Percentiles rank a stretch among this genome's conserved stretches.
phyloP scores from a whole-genome alignment of 805 yeast genomes.

The Candida nitratophila region DNA sequence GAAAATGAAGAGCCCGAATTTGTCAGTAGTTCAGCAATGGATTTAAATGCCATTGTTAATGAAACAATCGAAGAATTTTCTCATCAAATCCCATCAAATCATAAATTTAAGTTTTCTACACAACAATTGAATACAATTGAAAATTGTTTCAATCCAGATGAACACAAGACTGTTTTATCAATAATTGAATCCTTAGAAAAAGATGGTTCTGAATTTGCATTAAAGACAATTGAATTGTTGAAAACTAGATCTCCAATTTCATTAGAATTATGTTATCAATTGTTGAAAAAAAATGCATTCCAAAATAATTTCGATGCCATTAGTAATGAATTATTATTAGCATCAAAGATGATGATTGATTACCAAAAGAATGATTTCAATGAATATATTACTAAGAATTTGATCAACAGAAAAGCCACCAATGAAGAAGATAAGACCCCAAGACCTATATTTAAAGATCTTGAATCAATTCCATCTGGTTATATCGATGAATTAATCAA shows the following conservation, averaged over 20 bases:
- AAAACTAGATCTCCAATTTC: conserved; percentile 71
- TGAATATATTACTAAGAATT: conserved; percentile 45
- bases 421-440: conserved; percentile 18
- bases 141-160: conserved; percentile 45
- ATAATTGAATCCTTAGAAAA: conserved; percentile 45
- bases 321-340: conserved; percentile 65
- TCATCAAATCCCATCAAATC: conserved; percentile 56
- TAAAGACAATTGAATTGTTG: conserved; percentile 46
- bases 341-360: conserved; percentile 63
- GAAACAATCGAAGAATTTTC: conserved; percentile 73
- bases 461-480: conserved; percentile 60
- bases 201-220: conserved; percentile 60
- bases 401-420: conserved; percentile 36
- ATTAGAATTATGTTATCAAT: conserved; percentile 61
- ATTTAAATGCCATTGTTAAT: conserved; percentile 54
- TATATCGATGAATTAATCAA: conserved; percentile 31
- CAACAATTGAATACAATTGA: conserved; percentile 63
- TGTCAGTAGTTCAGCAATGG: conserved; percentile 20
- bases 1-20: conserved; percentile 7
- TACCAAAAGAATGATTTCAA: conserved; percentile 41
- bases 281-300: conserved; percentile 53
- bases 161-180: conserved; percentile 40
- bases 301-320: conserved; percentile 60
- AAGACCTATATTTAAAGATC: conserved; percentile 32
- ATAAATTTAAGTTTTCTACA: conserved; percentile 48